These are phyloP conservation scores for Trichocladium antarcticum DNA, from an alignment of 495 filamentous ascomycete genomes.

Conservation along the genomic window DNA sequence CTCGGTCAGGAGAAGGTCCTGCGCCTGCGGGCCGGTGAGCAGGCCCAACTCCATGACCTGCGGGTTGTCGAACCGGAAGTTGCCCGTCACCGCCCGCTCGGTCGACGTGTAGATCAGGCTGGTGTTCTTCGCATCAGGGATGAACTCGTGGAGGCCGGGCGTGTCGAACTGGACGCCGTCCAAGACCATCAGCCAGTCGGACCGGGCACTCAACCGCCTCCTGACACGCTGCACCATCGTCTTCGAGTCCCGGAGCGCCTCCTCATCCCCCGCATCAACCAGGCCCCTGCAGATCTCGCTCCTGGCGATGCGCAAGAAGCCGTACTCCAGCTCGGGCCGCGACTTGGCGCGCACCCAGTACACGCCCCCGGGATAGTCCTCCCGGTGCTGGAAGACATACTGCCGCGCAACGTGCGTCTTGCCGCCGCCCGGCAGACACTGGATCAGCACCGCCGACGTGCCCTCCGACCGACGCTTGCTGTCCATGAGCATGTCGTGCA, in stretches of 20 bases:
- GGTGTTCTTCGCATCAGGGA: constrained; percentile 57
- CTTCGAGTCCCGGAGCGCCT: constrained; percentile 36
- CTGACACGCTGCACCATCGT: constrained; percentile 51
- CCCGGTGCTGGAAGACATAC: constrained; percentile 60
- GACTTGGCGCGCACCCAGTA: constrained; percentile 73
- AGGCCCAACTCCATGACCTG: constrained; percentile 53
- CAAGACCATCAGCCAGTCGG: constrained; percentile 65
- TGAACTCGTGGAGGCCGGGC: constrained; percentile 49
- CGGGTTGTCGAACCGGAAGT: constrained; percentile 63
- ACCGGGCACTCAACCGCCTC: constrained; percentile 57
- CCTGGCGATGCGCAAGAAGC: constrained; percentile 67
- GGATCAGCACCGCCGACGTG: constrained; percentile 58
- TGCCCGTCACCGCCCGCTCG: constrained; percentile 53
- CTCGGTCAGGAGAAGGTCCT: constrained; percentile 38
- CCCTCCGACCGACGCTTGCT: constrained; percentile 49
- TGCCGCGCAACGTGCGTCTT: constrained; percentile 76
- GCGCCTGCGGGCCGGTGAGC: constrained; percentile 41
- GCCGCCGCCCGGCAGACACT: constrained; percentile 63
- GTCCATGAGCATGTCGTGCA: constrained; percentile 59
- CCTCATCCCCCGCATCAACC: constrained; percentile 21
- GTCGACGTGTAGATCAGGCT: constrained; percentile 71
- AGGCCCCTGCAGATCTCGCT: constrained; percentile 46
- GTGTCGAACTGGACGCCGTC: constrained; percentile 65
- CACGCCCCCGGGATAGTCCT: constrained; percentile 60
- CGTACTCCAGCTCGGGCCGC: constrained; percentile 49